These are phyloP conservation scores for Neocatenulostroma microsporum DNA, from an alignment of 2,329 filamentous ascomycete genomes.

Conservation along the genomic window DNA sequence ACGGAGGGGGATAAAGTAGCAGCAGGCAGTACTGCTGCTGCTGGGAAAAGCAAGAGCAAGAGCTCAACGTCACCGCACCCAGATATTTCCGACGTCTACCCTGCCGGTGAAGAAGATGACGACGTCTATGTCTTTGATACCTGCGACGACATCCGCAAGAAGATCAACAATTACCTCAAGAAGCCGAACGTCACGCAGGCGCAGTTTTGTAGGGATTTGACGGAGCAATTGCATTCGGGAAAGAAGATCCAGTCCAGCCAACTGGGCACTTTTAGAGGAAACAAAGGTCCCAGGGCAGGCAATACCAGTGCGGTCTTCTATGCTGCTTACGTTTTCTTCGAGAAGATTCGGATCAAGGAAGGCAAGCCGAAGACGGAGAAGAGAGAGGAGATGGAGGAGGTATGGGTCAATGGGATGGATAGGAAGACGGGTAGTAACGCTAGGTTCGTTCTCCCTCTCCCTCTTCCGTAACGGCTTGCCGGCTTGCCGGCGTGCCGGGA, in stretches of 20 bases:
- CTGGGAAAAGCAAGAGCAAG: conserved; percentile 3
- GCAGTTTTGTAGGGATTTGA: background rate
- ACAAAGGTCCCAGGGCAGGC: conserved; percentile 42
- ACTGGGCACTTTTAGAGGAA: conserved; percentile 43
- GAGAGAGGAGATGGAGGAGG: conserved; percentile 45
- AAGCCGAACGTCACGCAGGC: background rate
- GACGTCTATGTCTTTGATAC: conserved; percentile 48
- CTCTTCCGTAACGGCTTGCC: no score
- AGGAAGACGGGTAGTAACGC: no score
- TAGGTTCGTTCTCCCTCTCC: no score
- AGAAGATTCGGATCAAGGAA: conserved; percentile 50
- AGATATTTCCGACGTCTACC: conserved; percentile 11
- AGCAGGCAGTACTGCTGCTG: no score
- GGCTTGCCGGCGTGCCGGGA: no score
- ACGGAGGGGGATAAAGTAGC: conserved; percentile 25
- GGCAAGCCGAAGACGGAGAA: conserved; percentile 47
- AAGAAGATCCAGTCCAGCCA: background rate
- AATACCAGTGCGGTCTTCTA: conserved; percentile 46
- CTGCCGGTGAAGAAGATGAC: conserved; percentile 16
- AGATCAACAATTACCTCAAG: conserved; percentile 35
- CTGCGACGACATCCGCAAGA: conserved; percentile 51
- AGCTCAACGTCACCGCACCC: no score
- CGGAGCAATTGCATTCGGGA: background rate
- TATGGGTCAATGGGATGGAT: no score
- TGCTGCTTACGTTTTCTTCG: conserved; percentile 51